Evolutionary conservation across 192 early-diverging fungal species (phyloP), one percentile per base, ranked within the genome.

Genomic region (Coemansia sp.): DNA sequence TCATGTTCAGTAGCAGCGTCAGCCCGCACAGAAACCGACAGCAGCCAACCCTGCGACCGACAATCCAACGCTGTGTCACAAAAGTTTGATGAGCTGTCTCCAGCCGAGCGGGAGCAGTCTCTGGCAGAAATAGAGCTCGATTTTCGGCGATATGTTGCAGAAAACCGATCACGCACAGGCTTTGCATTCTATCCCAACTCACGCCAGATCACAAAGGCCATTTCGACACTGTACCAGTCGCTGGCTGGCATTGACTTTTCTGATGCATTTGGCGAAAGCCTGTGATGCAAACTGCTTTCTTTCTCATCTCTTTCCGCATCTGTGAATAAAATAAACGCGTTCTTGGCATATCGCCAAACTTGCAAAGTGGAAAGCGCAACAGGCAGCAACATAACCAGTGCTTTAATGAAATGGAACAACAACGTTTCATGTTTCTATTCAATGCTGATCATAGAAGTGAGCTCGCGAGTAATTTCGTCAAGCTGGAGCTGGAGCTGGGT

Each of bases 401-500:
- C 7, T 32, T 32, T 32, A 32, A 32, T 32, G 6, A 7, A 32
- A 32, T 32, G 32, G 32, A 32, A 7, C 32, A 7, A 32, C 32
- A 6, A 1, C 32, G 1, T 32, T 32, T 32, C 32, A 32, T 5
- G 32, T 7, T 32, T 32, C 32, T 32, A 32, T 43, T 43, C 41
- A n/a, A n/a, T n/a, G 15, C 15, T n/a, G 15, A 43, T 43, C 41
- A 43, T 43, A 3, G 41, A 43, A 1, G 41, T 43, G 11, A 43
- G 41, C 41, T 43, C 41, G 9, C 41, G 62, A 9, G 64, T 73
- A 10, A 79, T 73, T 11, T 73, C 64, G 24, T 79, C 76, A 5
- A 79, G 64, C 52, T 70, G 76, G n/a, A 79, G 67, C 56, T 73
- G 70, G 2, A 79, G 43, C 21, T 73, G 63, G 45, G 56, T 57